Base-by-base conservation (phyloP, 768 basidiomycete genomes). In the Pleurotus giganteus region DNA sequence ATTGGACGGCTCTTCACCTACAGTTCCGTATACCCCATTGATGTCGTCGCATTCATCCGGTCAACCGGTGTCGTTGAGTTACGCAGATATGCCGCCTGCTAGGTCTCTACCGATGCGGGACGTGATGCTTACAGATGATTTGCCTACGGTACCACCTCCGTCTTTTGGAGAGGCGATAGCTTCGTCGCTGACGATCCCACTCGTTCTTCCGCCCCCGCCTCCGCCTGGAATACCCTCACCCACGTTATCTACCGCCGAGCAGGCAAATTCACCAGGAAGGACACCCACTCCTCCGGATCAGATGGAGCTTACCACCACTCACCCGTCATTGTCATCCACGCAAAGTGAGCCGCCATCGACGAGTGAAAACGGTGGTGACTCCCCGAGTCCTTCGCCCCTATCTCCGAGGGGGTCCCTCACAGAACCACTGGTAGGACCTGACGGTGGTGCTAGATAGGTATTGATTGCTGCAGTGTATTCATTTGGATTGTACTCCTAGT, bases 81-180 rank as follows among this genome's bases (percentile, higher is more conserved):
- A 53, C 23, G 52, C 52, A 17, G 52, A 53, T 43, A 11, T 44
- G 5, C 52, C 52, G 7, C 52, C 52, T 27, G 17, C 52, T n/a
- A 27, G 12, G 12, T 39, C 52, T 8, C 39, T 44, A 12, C 24
- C 24, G n/a, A 17, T 52, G 23, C 19, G 26, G 27, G 52, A 53
- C 13, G 39, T 42, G n/a, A 19, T 51, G 23, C 49, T 51, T 32
- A 17, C 37, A 13, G 52, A 53, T 17, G 39, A 53, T 24, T n/a
- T 43, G n/a, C 37, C 42, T 8, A 4, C 42, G 24, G 24, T 44
- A 27, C 52, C 52, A 11, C 52, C 52, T 15, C 52, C 52, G 41
- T 44, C 52, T n/a, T 53, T 53, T 17, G 52, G 52, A 6, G 52
- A 42, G 24, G 52, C 52, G 11, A 53, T 53, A 26, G 52, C 52